Base-by-base conservation (phyloP, 2,329 filamentous ascomycete species). In the Pleoardoris graminearum region DNA sequence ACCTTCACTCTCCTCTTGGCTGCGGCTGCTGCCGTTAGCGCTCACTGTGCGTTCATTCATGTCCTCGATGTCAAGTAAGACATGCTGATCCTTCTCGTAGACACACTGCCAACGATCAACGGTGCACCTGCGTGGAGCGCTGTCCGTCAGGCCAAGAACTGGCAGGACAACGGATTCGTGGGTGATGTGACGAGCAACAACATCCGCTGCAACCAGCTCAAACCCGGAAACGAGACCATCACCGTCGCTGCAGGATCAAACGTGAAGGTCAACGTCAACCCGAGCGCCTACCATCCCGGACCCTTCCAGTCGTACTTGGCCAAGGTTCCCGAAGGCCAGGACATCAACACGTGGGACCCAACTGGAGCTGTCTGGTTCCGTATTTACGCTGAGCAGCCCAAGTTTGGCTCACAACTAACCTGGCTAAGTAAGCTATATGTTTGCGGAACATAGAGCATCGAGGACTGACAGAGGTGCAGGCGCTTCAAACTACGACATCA, bases 291-390 rank as follows among this genome's bases (percentile, higher is more conserved):
- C 27, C 62, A 65, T 42, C 62, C 62, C 3, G 62, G 62, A 1
- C 59, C 62, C 10, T 53, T 65, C 10, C 51, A 55, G 50, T 63
- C 62, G 30, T 65, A 65, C 43, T 58, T 68, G 52, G 63, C 65
- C 22, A 62, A 67, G 53, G 62, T 62, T 2, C 63, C 63, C 3
- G 46, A 29, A 1, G 59, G 54, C 22, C 50, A 59, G 49, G 62
- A 53, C 17, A 51, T 60, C 1, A 55, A 49, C 12, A 54, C 38
- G 2, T 65, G 57, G 54, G 57, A 62, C 49, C 57, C 57, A 3
- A 45, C 42, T 10, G 62, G 62, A 1, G 45, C 55, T 12, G 63
- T 66, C 19, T 66, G 63, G 62, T 66, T 66, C 47, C 61, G 60
- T 27, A 59, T 60, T 25, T 59, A 57, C 22, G 53, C 50, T 3